phyloP scores from a whole-genome alignment of 805 yeast genomes.

The Starmerella sp. region DNA sequence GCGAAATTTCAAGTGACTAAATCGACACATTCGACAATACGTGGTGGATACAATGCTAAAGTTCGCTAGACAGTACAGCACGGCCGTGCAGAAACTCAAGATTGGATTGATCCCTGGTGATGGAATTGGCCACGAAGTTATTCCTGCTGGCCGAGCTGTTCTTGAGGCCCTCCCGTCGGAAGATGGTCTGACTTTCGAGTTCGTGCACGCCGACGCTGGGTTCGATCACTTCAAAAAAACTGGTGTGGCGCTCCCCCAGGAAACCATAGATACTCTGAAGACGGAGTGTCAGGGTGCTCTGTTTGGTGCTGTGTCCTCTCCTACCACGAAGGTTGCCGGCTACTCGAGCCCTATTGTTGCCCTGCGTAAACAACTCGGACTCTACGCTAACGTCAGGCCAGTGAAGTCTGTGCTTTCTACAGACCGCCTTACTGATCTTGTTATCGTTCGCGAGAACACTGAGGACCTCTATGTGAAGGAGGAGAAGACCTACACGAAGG shows the following conservation, averaged over 20 bases:
- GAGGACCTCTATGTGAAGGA: slow-evolving; percentile 95
- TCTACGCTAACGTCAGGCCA: slow-evolving; percentile 95
- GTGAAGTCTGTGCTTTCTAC: slow-evolving; percentile 83
- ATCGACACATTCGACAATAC: neutral
- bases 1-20: neutral
- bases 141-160: slow-evolving; percentile 88
- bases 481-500: slow-evolving; percentile 58
- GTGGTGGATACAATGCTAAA: slow-evolving; percentile 4
- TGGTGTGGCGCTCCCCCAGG: slow-evolving; percentile 93
- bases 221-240: slow-evolving; percentile 86
- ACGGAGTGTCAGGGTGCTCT: slow-evolving; percentile 90
- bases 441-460: slow-evolving; percentile 96
- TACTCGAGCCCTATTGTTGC: slow-evolving; percentile 98
- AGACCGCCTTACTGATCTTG: slow-evolving; percentile 90
- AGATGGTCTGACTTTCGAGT: slow-evolving; percentile 69
- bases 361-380: slow-evolving; percentile 86
- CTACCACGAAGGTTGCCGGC: slow-evolving; percentile 86
- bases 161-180: slow-evolving; percentile 61
- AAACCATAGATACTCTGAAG: slow-evolving; percentile 67
- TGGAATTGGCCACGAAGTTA: slow-evolving; percentile 95
- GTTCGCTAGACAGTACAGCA: slow-evolving; percentile 10
- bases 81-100: slow-evolving; percentile 16
- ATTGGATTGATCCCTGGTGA: slow-evolving; percentile 87
- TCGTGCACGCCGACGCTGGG: slow-evolving; percentile 84
- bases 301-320: slow-evolving; percentile 93